A percentile compares a stretch with the other conserved stretches of the same genome.
phyloP scores from a whole-genome alignment of 1,284 basidiomycete species.

The Trametes hirsuta region DNA sequence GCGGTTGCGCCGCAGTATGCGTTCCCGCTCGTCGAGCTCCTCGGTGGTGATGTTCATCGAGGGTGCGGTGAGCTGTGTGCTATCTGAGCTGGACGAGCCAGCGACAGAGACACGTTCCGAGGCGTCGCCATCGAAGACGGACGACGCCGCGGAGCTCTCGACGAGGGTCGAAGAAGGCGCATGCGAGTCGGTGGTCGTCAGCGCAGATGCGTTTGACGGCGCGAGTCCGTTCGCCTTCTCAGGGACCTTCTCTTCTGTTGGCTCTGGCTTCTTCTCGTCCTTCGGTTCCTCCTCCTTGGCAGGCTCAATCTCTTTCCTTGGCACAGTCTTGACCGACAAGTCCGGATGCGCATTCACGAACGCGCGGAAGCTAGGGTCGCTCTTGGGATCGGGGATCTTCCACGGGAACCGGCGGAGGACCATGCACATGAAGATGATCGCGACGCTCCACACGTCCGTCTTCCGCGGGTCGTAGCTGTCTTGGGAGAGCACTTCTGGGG shows the following conservation, averaged over 20 bases:
- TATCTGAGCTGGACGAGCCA: conserved; percentile 24
- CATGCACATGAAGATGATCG: conserved; percentile 99
- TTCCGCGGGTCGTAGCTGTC: conserved; percentile 94
- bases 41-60: conserved; percentile 16
- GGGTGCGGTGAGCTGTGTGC: conserved; percentile 28
- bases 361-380: conserved; percentile 88
- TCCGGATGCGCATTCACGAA: conserved; percentile 95
- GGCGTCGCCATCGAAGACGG: conserved; percentile 13
- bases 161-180: conserved; percentile 17
- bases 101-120: conserved; percentile 22
- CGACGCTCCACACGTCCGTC: conserved; percentile 98
- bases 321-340: conserved; percentile 56
- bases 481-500: conserved; percentile 88
- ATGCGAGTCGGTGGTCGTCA: conserved; percentile 18
- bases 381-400: conserved; percentile 97
- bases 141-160: conserved; percentile 19
- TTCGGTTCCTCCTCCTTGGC: conserved; percentile 15
- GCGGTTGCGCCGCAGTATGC: conserved; percentile 19
- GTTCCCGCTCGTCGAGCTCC: conserved; percentile 23
- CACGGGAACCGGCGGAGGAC: conserved; percentile 96
- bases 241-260: conserved; percentile 3
- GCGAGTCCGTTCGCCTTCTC: conserved; percentile 11
- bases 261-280: neutral
- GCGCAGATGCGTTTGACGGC: conserved; percentile 3
- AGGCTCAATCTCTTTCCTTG: conserved; percentile 20